Evolutionary conservation across 306 rosid species (phyloP), one percentile per base, ranked within the genome.

Genomic region (Castanospermum australe): DNA sequence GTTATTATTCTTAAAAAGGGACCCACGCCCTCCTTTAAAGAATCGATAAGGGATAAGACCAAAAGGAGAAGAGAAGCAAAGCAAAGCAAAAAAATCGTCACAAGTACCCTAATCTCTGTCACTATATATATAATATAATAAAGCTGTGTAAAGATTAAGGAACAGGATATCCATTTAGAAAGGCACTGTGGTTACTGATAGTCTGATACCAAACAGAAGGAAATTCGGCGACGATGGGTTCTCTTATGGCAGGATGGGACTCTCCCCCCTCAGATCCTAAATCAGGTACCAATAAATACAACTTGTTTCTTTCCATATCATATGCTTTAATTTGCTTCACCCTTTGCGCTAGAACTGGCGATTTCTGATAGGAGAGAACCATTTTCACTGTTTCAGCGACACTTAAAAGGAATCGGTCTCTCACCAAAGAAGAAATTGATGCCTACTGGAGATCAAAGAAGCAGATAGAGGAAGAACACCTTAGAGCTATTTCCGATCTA

Each of bases 191-290:
- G n/a, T 24, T 22, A 41, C 56, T 12, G 4, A n/a, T 8, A 32
- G 64, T 66, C 1, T 32, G n/a, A 20, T 11, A 47, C 38, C 10
- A 14, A 4, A 20, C n/a, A 47, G 8, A 56, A 5, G 11, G 7
- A 38, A 62, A 28, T 67, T 39, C 1, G 63, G 42, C 63, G 79
- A 28, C 63, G 54, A 90, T 94, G 98, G 97, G 98, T 85, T 94
- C 98, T 72, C 89, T 92, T 44, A 88, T 92, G 96, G 85, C 92
- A 35, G 98, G 97, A 61, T 90, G 98, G 98, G 65, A 28, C 60
- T 87, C 97, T 2, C 80, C 78, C 6, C 59, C 59, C 4, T 47
- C 64, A 17, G 79, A 83, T 74, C 81, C 89, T 9, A 84, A 88
- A 42, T 69, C 92, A 87, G 97, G 97, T 92, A 81, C 41, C 12